Base-by-base conservation (phyloP, 768 basidiomycete species). In the Lentinula detonsa region DNA sequence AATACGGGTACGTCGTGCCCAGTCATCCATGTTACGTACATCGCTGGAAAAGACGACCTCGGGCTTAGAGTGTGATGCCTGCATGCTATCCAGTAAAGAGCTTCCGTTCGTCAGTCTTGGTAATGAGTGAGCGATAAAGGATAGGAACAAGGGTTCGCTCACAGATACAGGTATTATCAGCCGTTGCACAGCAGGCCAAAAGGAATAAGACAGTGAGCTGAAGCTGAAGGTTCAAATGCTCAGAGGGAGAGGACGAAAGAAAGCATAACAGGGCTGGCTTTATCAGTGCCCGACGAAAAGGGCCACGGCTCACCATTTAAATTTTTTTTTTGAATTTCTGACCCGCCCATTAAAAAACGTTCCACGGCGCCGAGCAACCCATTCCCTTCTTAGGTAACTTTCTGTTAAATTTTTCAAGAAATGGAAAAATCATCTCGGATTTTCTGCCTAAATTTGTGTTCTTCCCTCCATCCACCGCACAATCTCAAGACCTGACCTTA, bases 1-100 rank as follows among this genome's bases (percentile, higher is more conserved):
- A 54, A 93, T 91, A 70, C 84, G 80, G 0, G 91, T 91, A 61
- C 90, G 84, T 59, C 75, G 78, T 0, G 91, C 88, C 91, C 91
- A 93, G 62, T 81, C 85, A 73, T 91, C 88, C 86, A 93, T 90
- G 71, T 87, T 86, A 61, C 79, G 78, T 71, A 93, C 88, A 68
- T 90, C 86, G 72, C 85, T 86, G 64, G 88, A 90, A 71, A 92
- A 93, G 63, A 87, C 80, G 72, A 92, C 83, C 68, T 90, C 83
- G 46, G 80, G 76, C 60, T 74, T 74, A 53, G 71, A 61, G 18
- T 48, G 57, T 59, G 57, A 16, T 48, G 45, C 57, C 33, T 59
- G 59, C 59, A 51, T 60, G 21, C n/a, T 50, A 37, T 54, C 50
- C 50, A 51, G 50, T 51, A 33, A n/a, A 6, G 46, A 48, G 46